Conservation (phyloP, 306 rosid genomes). For the Cucumis cinereus region DNA sequence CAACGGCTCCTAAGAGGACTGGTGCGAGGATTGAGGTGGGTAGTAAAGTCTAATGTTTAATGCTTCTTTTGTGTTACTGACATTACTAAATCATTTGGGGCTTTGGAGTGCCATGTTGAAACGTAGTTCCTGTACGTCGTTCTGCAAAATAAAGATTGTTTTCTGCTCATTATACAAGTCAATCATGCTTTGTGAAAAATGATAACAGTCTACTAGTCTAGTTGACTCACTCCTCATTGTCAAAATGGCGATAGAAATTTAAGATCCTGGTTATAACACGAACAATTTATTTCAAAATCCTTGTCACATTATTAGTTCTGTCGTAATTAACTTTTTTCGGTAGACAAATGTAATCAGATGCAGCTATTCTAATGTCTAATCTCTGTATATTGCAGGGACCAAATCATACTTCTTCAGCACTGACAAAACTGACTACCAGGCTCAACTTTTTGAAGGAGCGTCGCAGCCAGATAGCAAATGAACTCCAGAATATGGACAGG, state of each 20-base stretch:
- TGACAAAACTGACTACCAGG: constrained; percentile 65
- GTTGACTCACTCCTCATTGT: not conserved
- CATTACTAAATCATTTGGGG: not conserved
- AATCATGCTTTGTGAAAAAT: not conserved
- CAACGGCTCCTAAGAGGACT: constrained; percentile 28
- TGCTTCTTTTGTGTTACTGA: not conserved
- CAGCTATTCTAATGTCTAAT: constrained; percentile 5
- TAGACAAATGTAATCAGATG: constrained; percentile 13
- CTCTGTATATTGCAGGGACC: constrained; percentile 44
- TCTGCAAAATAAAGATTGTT: not conserved
- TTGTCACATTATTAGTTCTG: not conserved
- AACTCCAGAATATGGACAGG: constrained; percentile 42
- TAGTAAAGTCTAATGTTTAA: not conserved
- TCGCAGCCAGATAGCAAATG: constrained; percentile 42
- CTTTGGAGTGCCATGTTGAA: not conserved
- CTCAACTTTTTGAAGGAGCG: constrained; percentile 81
- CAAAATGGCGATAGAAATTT: no score
- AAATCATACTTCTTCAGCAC: constrained; percentile 37
- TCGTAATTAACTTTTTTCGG: not conserved
- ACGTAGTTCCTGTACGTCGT: not conserved
- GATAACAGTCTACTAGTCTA: not conserved
- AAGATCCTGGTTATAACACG: no score
- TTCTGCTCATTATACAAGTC: not conserved
- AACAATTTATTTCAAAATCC: not conserved
- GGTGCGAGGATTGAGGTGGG: constrained; percentile 59